Base-by-base conservation (phyloP, 148 eudicot genomes). In the Vaccinium darrowii region DNA sequence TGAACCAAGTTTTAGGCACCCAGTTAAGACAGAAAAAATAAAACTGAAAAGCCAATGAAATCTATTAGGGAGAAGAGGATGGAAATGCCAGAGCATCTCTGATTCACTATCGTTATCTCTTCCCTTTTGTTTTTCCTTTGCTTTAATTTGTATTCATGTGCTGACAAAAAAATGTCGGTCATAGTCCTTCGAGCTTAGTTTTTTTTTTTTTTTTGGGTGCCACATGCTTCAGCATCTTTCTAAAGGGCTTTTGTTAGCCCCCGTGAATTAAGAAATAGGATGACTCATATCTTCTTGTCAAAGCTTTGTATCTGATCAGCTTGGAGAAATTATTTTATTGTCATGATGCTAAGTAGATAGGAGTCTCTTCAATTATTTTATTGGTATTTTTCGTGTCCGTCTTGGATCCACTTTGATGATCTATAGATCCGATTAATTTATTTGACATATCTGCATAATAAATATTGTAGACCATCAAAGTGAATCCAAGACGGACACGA, bases 141-240 rank as follows among this genome's bases (percentile, higher is more conserved):
- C 43, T 27, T 27, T 13, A 19, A 69, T 23, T 53, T 14, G 6
- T 4, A 25, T 13, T 13, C 36, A 14, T 13, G 30, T 69, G 74
- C 74, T 5, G 39, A 69, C 74, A 27, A 30, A 69, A 1, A 1
- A 27, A 65, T 56, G 74, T 69, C 74, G 74, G 43, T 69, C 3
- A 30, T 13, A 69, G 13, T 69, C 30, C 74, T 30, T 12, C 30
- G 74, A 69, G 39, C 74, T 69, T 11, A 12, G 27, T 23, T 23
- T 69, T 69, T 27, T 14, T 4, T 14, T 4, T 52, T 53, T 53
- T 10, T 53, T 53, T 9, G 56, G 8, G 74, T 69, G 74, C 74
- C 74, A 69, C 74, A 69, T 69, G 74, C 39, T 69, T 12, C 43
- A 30, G 74, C 74, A 69, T 69, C 74, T 69, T 69, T 18, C 39